Base-by-base conservation (phyloP, 345 rosid species). In the Eucalyptus marginata region DNA sequence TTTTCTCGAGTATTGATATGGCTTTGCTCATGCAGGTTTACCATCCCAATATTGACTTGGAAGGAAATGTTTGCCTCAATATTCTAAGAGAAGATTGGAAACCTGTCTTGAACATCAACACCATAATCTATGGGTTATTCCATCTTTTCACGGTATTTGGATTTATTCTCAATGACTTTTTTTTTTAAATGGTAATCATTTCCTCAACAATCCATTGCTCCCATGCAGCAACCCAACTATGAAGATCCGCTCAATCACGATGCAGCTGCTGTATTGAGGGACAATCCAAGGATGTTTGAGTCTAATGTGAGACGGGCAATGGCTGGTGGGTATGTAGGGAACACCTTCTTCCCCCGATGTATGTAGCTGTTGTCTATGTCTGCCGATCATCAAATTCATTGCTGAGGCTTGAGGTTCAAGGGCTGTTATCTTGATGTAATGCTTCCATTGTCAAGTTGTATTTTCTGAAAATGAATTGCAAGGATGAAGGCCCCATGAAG, bases 201-300 rank as follows among this genome's bases (percentile, higher is more conserved):
- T 76, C 83, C 83, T 76, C 83, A 76, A 36, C 83, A 76, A 76
- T 36, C 46, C 83, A 76, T 66, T 43, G 76, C 87, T 71, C n/a
- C 58, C 33, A 76, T 90, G 86, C 94, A 98, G 99, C 98, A 96
- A 89, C 99, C 99, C 20, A 98, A 98, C 91, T 93, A 87, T 22
- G 99, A 96, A 93, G 99, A 97, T 93, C 99, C 99, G 3, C 96
- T 98, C 88, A 97, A 98, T 91, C 97, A 97, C 31, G 99, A 98
- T 17, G 99, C 98, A 33, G 99, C 99, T 87, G 96, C 94, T n/a
- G 96, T 97, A 66, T 93, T 98, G 93, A 97, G 97, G 92, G 99
- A 98, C 83, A 95, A 94, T 89, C 98, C 99, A 0, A 90, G 90
- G 93, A 89, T 91, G 92, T 96, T 97, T 86, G 96, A 93, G 91